A percentile compares a stretch with the other conserved stretches of the same genome.
phyloP scores from a whole-genome alignment of 2,329 filamentous ascomycete species.

The Ascochyta lentis region DNA sequence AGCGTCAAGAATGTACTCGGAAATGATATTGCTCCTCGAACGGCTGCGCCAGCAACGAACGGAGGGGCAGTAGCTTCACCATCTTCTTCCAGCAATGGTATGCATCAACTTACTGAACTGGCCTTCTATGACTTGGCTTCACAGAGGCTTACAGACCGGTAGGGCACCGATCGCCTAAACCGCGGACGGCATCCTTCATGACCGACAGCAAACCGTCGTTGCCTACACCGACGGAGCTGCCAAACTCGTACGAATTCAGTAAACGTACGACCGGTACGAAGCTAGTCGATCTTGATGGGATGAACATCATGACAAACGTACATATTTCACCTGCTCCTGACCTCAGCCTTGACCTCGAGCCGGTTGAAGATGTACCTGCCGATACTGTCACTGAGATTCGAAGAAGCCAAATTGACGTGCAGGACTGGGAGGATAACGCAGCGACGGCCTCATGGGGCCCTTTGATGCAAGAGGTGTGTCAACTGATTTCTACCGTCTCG shows the following conservation, averaged over 20 bases:
- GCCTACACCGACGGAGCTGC: conserved; percentile 16
- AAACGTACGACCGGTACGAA: conserved; percentile 9
- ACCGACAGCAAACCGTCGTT: conserved; percentile 23
- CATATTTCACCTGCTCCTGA: conserved; percentile 8
- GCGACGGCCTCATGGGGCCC: conserved; percentile 38
- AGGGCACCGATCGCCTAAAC: conserved; percentile 35
- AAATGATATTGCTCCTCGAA: conserved; percentile 26
- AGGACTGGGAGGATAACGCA: conserved; percentile 27
- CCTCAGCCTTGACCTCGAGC: conserved; percentile 23
- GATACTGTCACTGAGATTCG: conserved; percentile 13
- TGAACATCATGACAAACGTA: conserved; percentile 34
- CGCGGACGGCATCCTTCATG: conserved; percentile 24
- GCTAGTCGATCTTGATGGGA: conserved; percentile 42
- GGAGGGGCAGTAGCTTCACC: conserved; percentile 23
- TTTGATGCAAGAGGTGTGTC: conserved; percentile 35
- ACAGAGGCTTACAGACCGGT: conserved; percentile 32
- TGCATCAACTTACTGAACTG: conserved; percentile 15
- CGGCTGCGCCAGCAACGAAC: conserved; percentile 10
- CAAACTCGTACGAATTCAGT: conserved; percentile 24
- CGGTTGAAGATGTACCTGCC: conserved; percentile 21
- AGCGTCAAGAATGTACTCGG: conserved; percentile 43
- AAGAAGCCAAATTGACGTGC: conserved; percentile 19
- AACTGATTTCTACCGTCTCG: too few species aligned
- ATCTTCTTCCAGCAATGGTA: conserved; percentile 34
- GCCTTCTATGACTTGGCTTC: conserved; percentile 4